Evolutionary conservation across 176 grass and related monocot species (phyloP), one percentile per base, ranked within the genome.

Genomic region (Carex pumila): DNA sequence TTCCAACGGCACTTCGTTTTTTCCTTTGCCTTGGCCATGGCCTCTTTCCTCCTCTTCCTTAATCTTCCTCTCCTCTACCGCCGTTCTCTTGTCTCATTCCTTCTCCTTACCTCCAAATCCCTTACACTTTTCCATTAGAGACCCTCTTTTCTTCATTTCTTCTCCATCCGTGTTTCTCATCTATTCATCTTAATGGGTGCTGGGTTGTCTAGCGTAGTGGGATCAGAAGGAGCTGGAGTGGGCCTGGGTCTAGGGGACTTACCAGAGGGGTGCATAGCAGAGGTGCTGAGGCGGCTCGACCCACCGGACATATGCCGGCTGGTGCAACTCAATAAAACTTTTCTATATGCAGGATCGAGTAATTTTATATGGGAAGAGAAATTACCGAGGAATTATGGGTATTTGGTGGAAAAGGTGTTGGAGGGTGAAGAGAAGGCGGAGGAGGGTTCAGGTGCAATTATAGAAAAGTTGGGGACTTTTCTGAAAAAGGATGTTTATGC

Each of bases 101-200:
- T 95, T 60, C 93, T 99, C 54, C 96, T 98, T 76, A 88, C 90
- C 64, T 98, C 93, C 85, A 95, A 98, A 85, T 93, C 90, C 58
- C 91, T 98, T 67, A 93, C 91, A 65, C 86, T 98, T 57, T 91
- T 89, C 62, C 86, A 82, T 2, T 90, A 72, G 80, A 86, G 1
- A 50, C 31, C 66, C 71, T 81, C 79, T 86, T 36, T 58, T 39
- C n/a, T 18, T 34, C 61, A 62, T 18, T 76, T 32, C 0, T 77
- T 55, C 6, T 8, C 6, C 50, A 32, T 32, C 13, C 0, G 21
- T 54, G 32, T 50, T 86, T 29, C 29, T 79, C 19, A 50, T 56
- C 78, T 67, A 58, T n/a, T 79, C 19, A 50, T 56, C 78, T 67
- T 63, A 60, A 99, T 99, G 96, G 96, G 96, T 49, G 83, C 71